Evolutionary conservation across 2,329 filamentous ascomycete genomes (phyloP), one percentile per base, ranked within the genome.

Genomic region (Penicillium sp.): DNA sequence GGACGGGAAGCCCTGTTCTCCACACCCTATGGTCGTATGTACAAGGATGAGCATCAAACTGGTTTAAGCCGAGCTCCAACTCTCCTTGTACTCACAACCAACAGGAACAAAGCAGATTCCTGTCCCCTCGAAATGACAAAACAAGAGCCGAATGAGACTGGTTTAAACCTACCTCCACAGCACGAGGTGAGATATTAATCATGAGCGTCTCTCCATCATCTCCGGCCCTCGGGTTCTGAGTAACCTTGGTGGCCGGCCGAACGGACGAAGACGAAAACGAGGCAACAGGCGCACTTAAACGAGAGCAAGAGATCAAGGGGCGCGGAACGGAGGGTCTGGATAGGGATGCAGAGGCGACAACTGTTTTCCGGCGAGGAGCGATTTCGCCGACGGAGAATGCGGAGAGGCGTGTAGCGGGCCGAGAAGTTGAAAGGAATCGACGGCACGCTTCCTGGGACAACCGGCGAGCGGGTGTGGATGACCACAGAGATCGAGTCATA

Each of bases 121-220:
- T 20, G 45, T 12, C 15, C 26, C 20, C 7, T 27, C 26, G 12
- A 45, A 51, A 35, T 12, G 14, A 51, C 2, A 15, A 22, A 15
- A 7, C 6, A 15, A 14, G 26, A 22, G 25, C 4, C 8, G 12
- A 35, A 53, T 58, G 50, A 43, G 37, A 51, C 18, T 48, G 51
- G 45, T 43, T 49, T 61, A 9, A 57, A 70, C 79, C 48, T 81
- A 92, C 89, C 76, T 89, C 85, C 41, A 89, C 87, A 40, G 93
- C 93, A 47, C 92, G 84, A 2, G 89, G 83, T 0, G 92, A 95
- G 58, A 97, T 96, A 51, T 88, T 87, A 23, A 99, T 81, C 64
- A 79, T 78, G 86, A 96, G 91, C 20, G 88, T 84, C n/a, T 90
- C 88, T 25, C 93, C 93, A 53, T 92, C 85, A 29, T 95, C 90